Conservation (phyloP, 164 flowering plant species). For the Sextonia rubra region DNA sequence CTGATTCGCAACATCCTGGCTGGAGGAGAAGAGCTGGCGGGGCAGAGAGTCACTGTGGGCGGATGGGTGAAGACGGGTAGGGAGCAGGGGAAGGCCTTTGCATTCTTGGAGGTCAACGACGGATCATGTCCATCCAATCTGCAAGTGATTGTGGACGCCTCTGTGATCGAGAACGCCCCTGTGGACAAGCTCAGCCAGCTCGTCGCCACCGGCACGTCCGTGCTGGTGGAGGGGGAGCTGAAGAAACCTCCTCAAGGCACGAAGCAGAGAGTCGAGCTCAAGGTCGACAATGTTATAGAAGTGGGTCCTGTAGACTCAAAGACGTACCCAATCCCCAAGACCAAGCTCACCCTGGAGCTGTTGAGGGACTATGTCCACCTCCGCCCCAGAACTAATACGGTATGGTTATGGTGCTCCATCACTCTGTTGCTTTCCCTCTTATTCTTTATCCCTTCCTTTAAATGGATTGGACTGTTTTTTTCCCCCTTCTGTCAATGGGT, state of each 20-base stretch:
- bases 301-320: constrained; percentile 74
- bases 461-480: not conserved
- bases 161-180: constrained; percentile 21
- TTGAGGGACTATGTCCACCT: constrained; percentile 71
- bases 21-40: constrained; percentile 67
- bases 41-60: constrained; percentile 50
- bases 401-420: constrained; percentile 24
- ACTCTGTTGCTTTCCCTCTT: not conserved
- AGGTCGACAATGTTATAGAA: constrained; percentile 53
- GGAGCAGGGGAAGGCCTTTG: constrained; percentile 80
- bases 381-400: constrained; percentile 82
- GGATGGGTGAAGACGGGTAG: constrained; percentile 97
- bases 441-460: not conserved
- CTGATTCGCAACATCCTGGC: constrained; percentile 48
- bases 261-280: constrained; percentile 77
- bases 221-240: constrained; percentile 60
- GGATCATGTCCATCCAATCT: constrained; percentile 82
- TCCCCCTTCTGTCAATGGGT: too few species aligned
- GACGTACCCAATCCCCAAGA: constrained; percentile 78
- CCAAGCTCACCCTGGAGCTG: constrained; percentile 67
- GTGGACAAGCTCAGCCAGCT: constrained; percentile 32
- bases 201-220: constrained; percentile 73
- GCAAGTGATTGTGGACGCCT: constrained; percentile 71
- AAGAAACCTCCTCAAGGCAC: constrained; percentile 73
- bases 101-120: constrained; percentile 81